phyloP scores from a whole-genome alignment of 1,139 yeast genomes.

The Taphrina pruni region DNA sequence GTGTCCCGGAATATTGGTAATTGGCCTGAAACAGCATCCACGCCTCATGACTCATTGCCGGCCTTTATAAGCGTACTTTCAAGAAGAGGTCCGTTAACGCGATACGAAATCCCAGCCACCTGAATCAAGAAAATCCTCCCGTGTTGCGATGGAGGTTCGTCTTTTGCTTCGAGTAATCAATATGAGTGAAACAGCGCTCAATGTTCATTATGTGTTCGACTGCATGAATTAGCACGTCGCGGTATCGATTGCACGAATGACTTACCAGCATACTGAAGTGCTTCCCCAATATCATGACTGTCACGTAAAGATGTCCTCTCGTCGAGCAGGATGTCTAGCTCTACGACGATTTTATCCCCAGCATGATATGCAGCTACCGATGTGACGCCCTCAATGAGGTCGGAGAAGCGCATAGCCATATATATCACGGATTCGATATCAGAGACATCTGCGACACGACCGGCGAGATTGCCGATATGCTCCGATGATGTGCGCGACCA shows the following conservation, averaged over 20 bases:
- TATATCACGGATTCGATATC: constrained; percentile 73
- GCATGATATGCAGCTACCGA: constrained; percentile 76
- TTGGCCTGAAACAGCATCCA: too few relatives aligned
- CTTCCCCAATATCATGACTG: constrained; percentile 80
- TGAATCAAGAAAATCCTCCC: constrained; percentile 27
- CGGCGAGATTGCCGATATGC: constrained; percentile 75
- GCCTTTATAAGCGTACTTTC: too few relatives aligned
- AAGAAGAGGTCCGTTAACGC: too few relatives aligned
- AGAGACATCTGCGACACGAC: constrained; percentile 64
- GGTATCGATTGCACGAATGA: constrained; percentile 49
- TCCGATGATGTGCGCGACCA: constrained; percentile 64
- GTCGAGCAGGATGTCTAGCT: constrained; percentile 72
- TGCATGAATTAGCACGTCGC: neutral
- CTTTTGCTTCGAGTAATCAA: constrained; percentile 58
- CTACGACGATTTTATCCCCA: constrained; percentile 77
- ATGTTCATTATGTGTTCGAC: constrained; percentile 61
- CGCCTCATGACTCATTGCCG: too few relatives aligned
- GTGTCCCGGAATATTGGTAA: neutral
- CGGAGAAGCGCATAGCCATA: constrained; percentile 71
- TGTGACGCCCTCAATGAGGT: constrained; percentile 67
- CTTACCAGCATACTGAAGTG: constrained; percentile 78
- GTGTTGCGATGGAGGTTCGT: constrained; percentile 29
- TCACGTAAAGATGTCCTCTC: constrained; percentile 64
- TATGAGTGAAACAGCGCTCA: constrained; percentile 80
- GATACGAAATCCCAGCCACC: too few relatives aligned